These are phyloP conservation scores for Pleurotus citrinopileatus DNA, from an alignment of 768 basidiomycete species.

Conservation along the genomic window DNA sequence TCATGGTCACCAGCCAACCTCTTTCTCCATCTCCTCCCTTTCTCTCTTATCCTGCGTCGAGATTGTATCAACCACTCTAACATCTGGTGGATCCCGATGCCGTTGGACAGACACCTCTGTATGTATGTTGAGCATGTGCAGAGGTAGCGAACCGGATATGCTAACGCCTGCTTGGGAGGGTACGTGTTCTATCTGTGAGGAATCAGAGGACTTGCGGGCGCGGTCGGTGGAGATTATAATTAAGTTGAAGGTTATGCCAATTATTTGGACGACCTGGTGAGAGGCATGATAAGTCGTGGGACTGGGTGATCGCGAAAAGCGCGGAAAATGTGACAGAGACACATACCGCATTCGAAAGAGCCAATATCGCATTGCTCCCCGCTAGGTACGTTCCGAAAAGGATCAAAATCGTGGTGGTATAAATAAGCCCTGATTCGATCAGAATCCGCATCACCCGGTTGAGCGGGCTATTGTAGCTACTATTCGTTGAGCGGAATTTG, in stretches of 20 bases:
- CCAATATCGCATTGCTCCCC: constrained; percentile 33
- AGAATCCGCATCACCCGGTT: constrained; percentile 27
- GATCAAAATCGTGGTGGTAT: constrained; percentile 32
- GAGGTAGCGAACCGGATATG: constrained; percentile 15
- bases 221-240: constrained; percentile 28
- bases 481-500: constrained; percentile 17
- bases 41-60: not conserved
- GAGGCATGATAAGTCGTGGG: not conserved
- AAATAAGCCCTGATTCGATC: constrained; percentile 38
- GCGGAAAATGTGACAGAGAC: not conserved
- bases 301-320: not conserved
- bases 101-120: constrained; percentile 21
- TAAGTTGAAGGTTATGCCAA: constrained; percentile 34
- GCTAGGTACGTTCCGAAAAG: constrained; percentile 32
- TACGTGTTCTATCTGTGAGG: not conserved
- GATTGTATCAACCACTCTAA: not conserved
- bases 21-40: not conserved
- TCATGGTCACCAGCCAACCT: not conserved
- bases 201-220: constrained; percentile 11
- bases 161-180: not conserved
- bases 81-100: constrained; percentile 16
- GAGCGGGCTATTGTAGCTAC: constrained; percentile 20
- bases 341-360: constrained; percentile 36
- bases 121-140: constrained; percentile 30
- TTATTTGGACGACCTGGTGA: constrained; percentile 37